A percentile compares a stretch with the other conserved stretches of the same genome.
phyloP scores from a whole-genome alignment of 768 basidiomycete species.

The Strobilomyces dryophilus region DNA sequence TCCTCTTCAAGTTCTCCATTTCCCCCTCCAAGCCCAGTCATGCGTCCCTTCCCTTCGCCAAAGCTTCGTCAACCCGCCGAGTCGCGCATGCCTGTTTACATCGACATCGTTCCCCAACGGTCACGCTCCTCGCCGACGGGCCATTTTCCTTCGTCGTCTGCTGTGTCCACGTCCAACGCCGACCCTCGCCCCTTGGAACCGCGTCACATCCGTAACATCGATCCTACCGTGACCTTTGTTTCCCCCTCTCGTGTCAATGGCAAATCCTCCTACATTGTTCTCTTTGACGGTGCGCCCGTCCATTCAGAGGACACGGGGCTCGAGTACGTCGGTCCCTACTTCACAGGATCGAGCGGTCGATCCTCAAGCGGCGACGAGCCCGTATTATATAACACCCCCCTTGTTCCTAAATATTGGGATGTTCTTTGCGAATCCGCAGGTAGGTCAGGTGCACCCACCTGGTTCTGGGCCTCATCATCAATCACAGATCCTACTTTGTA shows the following conservation, averaged over 20 bases:
- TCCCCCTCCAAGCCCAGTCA: slow-evolving; percentile 13
- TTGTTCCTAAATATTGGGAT: slow-evolving; percentile 66
- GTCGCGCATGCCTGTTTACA: slow-evolving; percentile 30
- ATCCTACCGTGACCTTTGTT: slow-evolving; percentile 64
- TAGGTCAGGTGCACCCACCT: slow-evolving; percentile 26
- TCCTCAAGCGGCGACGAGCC: slow-evolving; percentile 25
- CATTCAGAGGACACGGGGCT: slow-evolving; percentile 47
- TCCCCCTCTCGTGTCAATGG: slow-evolving; percentile 46
- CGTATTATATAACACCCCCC: slow-evolving; percentile 53
- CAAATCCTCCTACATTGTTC: slow-evolving; percentile 53
- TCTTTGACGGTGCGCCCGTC: slow-evolving; percentile 43
- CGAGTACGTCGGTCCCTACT: slow-evolving; percentile 31
- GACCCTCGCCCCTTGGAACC: slow-evolving; percentile 24
- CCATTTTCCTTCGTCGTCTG: background rate
- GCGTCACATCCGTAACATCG: slow-evolving; percentile 54
- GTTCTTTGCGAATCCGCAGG: slow-evolving; percentile 53
- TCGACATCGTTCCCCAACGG: slow-evolving; percentile 29
- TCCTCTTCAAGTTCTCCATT: slow-evolving; percentile 16
- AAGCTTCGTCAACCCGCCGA: slow-evolving; percentile 20
- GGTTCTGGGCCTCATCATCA: background rate
- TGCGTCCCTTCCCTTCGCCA: slow-evolving; percentile 21
- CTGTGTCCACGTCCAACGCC: slow-evolving; percentile 1
- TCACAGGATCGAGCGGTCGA: slow-evolving; percentile 28
- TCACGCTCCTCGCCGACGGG: slow-evolving; percentile 7
- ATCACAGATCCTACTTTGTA: slow-evolving; percentile 61